Conservation (phyloP, 805 yeast species). For the Candida sithepensis region DNA sequence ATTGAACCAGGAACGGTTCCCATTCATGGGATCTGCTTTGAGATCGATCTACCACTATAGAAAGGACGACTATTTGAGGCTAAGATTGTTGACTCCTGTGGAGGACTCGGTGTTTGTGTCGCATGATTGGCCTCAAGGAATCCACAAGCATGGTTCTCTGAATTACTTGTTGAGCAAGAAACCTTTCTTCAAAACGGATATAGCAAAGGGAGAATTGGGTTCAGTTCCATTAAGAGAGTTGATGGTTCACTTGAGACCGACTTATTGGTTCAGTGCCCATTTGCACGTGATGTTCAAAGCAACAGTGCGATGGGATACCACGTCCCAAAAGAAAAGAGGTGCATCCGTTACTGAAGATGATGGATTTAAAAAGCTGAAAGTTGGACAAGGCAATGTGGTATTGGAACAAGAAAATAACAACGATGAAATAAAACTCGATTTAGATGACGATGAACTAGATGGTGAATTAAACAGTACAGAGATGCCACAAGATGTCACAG, state of each 20-base stretch:
- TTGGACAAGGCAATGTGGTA: background rate
- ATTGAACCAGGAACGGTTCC: constrained; percentile 41
- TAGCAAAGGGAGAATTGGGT: constrained; percentile 60
- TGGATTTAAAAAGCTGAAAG: background rate
- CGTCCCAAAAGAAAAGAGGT: constrained; percentile 5
- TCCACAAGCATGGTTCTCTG: constrained; percentile 63
- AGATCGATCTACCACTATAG: constrained; percentile 74
- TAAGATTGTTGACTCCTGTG: constrained; percentile 36
- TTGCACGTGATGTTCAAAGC: constrained; percentile 76
- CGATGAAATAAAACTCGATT: constrained; percentile 30
- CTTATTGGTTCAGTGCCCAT: constrained; percentile 86
- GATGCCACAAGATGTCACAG: no score
- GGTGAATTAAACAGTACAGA: constrained; percentile 4
- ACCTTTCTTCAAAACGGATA: constrained; percentile 66
- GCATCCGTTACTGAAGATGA: constrained; percentile 1
- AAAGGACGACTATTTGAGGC: constrained; percentile 56
- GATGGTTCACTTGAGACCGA: constrained; percentile 54
- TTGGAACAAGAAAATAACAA: constrained; percentile 10
- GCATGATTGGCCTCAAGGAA: constrained; percentile 95
- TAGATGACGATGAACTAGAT: constrained; percentile 4
- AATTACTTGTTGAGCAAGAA: constrained; percentile 49
- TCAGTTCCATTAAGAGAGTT: constrained; percentile 62
- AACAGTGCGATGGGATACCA: constrained; percentile 29
- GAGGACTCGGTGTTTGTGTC: constrained; percentile 56
- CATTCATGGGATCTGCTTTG: constrained; percentile 43